Conservation (phyloP, 768 basidiomycete genomes). For the Peribolospora kevripleyi region DNA sequence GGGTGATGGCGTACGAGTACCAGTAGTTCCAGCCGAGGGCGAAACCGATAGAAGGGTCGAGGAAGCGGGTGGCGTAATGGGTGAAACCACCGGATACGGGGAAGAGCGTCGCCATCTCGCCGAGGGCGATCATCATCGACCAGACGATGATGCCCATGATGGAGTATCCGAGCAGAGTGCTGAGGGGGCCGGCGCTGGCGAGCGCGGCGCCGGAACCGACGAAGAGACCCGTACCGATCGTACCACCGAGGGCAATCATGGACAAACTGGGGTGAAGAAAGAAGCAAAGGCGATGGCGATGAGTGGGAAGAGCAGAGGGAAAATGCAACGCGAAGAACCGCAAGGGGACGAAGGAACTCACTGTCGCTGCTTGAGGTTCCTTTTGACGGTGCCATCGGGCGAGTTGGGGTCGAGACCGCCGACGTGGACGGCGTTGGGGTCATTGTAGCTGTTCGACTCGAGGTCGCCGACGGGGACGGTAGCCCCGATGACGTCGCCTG, state of each 20-base stretch:
- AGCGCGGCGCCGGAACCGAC: slow-evolving; percentile 29
- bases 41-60: slow-evolving; percentile 20
- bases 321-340: no score
- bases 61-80: slow-evolving; percentile 25
- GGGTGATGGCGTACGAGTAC: slow-evolving; percentile 19
- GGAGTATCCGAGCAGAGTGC: slow-evolving; percentile 28
- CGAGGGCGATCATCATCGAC: slow-evolving; percentile 17
- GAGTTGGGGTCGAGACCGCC: no score
- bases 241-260: slow-evolving; percentile 7
- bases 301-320: background rate
- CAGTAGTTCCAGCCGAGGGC: slow-evolving; percentile 15
- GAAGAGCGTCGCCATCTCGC: slow-evolving; percentile 15
- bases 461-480: no score
- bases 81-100: slow-evolving; percentile 23
- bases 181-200: slow-evolving; percentile 31
- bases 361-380: slow-evolving; percentile 6
- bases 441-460: no score
- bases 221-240: slow-evolving; percentile 32
- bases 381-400: background rate
- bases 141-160: slow-evolving; percentile 22
- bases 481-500: no score
- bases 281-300: background rate
- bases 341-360: no score
- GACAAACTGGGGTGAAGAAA: background rate
- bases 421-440: no score